Conservation (phyloP, 768 basidiomycete species). For the Pisolithus orientalis region DNA sequence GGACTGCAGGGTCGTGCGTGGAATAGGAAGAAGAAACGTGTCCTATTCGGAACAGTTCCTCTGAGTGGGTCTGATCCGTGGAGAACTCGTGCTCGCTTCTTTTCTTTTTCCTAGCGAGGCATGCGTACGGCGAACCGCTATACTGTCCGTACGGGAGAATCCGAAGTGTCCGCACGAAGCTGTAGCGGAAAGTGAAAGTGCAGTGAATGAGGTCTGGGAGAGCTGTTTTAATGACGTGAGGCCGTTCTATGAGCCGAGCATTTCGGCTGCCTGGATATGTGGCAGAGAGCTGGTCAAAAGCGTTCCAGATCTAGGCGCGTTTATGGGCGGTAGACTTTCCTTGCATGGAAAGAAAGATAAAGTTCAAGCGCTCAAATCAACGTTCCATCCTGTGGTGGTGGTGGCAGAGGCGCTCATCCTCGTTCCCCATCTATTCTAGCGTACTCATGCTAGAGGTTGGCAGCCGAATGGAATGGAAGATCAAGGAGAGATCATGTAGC, state of each 20-base stretch:
- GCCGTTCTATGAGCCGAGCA: constrained; percentile 88
- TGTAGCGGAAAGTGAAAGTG: constrained; percentile 78
- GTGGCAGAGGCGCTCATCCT: too few species aligned
- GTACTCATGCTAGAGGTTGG: too few species aligned
- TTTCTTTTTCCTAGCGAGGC: constrained; percentile 39
- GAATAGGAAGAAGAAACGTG: constrained; percentile 69
- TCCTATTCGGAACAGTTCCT: constrained; percentile 73
- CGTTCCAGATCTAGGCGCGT: constrained; percentile 27
- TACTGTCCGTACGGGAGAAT: constrained; percentile 75
- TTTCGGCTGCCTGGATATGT: background rate
- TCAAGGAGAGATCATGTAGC: too few species aligned
- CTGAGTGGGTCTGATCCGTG: constrained; percentile 3
- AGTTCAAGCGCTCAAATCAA: too few species aligned
- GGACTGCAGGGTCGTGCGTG: constrained; percentile 84
- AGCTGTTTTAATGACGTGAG: constrained; percentile 93
- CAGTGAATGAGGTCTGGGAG: constrained; percentile 96
- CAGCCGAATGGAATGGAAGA: too few species aligned
- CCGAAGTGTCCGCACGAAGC: constrained; percentile 70
- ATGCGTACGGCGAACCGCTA: constrained; percentile 85
- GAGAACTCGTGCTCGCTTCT: background rate
- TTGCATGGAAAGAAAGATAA: background rate
- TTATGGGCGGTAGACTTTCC: constrained; percentile 11
- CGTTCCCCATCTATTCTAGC: too few species aligned
- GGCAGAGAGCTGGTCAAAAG: background rate
- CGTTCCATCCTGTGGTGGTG: too few species aligned